These are phyloP conservation scores for Cytauxzoon felis DNA, from an alignment of 169 alveolate species.

Conservation along the genomic window DNA sequence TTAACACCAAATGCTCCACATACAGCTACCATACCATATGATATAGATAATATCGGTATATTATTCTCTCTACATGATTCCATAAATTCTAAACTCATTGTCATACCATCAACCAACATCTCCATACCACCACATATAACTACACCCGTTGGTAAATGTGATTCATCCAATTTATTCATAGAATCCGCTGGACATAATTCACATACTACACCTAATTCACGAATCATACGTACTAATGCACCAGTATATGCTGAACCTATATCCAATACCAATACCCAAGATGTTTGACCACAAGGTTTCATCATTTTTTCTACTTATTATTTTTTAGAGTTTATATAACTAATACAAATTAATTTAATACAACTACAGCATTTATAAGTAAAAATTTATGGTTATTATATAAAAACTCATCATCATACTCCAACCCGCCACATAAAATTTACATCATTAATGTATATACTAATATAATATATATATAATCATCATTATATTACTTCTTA, in stretches of 20 bases:
- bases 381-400: no score
- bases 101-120: slow-evolving; percentile 55
- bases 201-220: slow-evolving; percentile 62
- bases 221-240: slow-evolving; percentile 60
- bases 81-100: slow-evolving; percentile 44
- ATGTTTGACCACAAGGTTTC: no score
- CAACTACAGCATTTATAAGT: background rate
- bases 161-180: slow-evolving; percentile 43
- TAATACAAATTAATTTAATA: no score
- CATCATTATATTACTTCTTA: slow-evolving; percentile 15
- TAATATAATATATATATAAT: background rate
- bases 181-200: slow-evolving; percentile 61
- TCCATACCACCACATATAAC: slow-evolving; percentile 70
- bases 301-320: no score
- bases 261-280: slow-evolving; percentile 61
- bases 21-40: slow-evolving; percentile 70
- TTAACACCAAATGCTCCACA: slow-evolving; percentile 61
- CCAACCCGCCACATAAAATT: no score
- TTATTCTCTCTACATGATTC: slow-evolving; percentile 41
- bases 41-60: slow-evolving; percentile 69
- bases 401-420: no score
- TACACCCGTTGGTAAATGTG: slow-evolving; percentile 65
- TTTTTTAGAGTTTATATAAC: no score
- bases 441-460: no score
- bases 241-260: slow-evolving; percentile 71